Percentiles rank a stretch among this genome's conserved stretches.
Conservation (phyloP, 192 early-diverging fungal species). For the Helicostylum pulchrum region DNA sequence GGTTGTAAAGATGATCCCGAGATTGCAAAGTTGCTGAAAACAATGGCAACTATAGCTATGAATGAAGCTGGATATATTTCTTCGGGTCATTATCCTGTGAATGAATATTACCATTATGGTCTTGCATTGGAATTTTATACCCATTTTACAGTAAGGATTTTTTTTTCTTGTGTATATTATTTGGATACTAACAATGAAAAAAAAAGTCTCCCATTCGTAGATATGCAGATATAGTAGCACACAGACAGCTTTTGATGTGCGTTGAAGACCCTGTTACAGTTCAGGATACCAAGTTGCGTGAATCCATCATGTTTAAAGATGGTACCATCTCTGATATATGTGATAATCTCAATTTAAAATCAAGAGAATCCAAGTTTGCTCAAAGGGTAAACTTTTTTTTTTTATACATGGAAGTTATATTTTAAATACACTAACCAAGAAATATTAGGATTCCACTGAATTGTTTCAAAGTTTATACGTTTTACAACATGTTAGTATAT, state of each 20-base stretch:
- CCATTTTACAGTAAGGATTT: slow-evolving; percentile 66
- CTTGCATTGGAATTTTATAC: slow-evolving; percentile 73
- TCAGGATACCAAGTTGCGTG: neutral
- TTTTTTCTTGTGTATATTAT: neutral
- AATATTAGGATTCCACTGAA: slow-evolving; percentile 64
- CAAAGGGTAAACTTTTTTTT: slow-evolving; percentile 43
- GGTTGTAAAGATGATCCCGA: slow-evolving; percentile 47
- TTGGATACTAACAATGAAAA: neutral
- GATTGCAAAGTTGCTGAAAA: slow-evolving; percentile 57
- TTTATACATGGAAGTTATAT: neutral
- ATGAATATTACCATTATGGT: slow-evolving; percentile 67
- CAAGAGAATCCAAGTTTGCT: slow-evolving; percentile 70
- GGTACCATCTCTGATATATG: slow-evolving; percentile 42
- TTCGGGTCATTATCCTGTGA: slow-evolving; percentile 42
- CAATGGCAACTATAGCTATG: slow-evolving; percentile 78
- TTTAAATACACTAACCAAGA: neutral
- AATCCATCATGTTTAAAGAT: slow-evolving; percentile 35
- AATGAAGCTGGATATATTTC: slow-evolving; percentile 72
- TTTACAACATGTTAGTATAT: slow-evolving; percentile 44
- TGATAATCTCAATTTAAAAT: slow-evolving; percentile 64
- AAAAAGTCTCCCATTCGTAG: slow-evolving; percentile 65
- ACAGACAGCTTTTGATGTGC: slow-evolving; percentile 62
- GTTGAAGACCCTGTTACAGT: slow-evolving; percentile 21
- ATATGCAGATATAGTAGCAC: slow-evolving; percentile 80
- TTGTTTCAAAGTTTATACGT: slow-evolving; percentile 76